Evolutionary conservation across 2,329 filamentous ascomycete genomes (phyloP).

Genomic region (Colletotrichum sublineola): DNA sequence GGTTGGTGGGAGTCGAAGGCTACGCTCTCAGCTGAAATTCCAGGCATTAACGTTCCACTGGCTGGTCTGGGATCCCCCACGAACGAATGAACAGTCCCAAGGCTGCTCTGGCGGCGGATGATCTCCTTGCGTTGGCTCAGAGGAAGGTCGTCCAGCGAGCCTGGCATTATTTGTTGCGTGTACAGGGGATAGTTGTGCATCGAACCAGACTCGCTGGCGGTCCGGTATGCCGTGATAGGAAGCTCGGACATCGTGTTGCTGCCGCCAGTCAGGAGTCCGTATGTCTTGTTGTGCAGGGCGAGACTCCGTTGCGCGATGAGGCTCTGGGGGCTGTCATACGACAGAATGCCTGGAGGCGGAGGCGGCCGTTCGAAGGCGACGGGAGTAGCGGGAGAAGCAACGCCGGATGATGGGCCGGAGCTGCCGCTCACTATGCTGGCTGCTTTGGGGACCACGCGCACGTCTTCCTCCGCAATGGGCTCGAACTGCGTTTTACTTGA

Average conservation of each 20-base stretch:
- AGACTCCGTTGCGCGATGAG: conserved; percentile 69
- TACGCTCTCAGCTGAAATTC: conserved; percentile 49
- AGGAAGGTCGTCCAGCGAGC: conserved; percentile 75
- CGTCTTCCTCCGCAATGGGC: conserved; percentile 32
- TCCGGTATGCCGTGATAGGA: conserved; percentile 43
- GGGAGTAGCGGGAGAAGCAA: conserved; percentile 43
- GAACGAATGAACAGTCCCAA: conserved; percentile 48
- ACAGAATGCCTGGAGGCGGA: conserved; percentile 59
- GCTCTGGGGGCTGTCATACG: conserved; percentile 66
- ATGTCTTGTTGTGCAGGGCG: conserved; percentile 66
- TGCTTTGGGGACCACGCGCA: background rate
- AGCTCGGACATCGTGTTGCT: conserved; percentile 47
- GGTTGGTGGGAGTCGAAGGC: conserved; percentile 69
- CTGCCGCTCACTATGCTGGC: conserved; percentile 28
- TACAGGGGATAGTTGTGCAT: conserved; percentile 54
- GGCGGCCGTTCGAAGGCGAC: conserved; percentile 30
- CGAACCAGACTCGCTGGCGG: conserved; percentile 58
- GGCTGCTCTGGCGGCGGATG: conserved; percentile 65
- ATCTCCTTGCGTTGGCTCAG: conserved; percentile 76
- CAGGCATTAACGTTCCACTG: conserved; percentile 15
- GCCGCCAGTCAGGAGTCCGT: conserved; percentile 53
- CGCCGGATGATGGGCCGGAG: conserved; percentile 34
- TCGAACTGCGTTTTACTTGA: conserved; percentile 33
- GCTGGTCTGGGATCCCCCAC: conserved; percentile 24
- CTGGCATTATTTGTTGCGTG: conserved; percentile 6